phyloP scores from a whole-genome alignment of 495 filamentous ascomycete genomes.

The Annulohypoxylon stygium region DNA sequence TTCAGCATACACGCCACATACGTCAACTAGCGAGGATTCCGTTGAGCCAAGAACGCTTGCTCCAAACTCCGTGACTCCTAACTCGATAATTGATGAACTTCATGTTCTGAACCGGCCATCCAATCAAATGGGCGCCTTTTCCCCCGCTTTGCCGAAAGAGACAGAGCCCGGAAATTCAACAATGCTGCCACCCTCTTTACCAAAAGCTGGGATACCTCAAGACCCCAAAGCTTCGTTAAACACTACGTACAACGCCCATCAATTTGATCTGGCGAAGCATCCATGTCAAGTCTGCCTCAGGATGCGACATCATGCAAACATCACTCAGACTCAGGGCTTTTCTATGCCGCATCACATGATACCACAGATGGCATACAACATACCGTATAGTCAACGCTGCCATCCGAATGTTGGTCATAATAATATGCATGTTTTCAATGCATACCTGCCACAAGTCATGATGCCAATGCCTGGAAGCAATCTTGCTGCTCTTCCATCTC shows the following conservation, averaged over 20 bases:
- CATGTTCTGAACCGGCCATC: conserved; percentile 20
- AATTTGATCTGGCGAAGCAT: conserved; percentile 32
- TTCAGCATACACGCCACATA: conserved; percentile 24
- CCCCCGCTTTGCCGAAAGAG: conserved; percentile 11
- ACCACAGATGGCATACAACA: conserved; percentile 40
- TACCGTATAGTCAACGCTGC: conserved; percentile 37
- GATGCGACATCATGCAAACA: conserved; percentile 44
- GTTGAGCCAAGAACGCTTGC: neutral
- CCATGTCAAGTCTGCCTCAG: conserved; percentile 47
- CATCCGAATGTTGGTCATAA: conserved; percentile 42
- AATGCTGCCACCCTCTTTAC: conserved; percentile 43
- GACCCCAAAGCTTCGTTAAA: conserved; percentile 2
- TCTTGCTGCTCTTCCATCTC: conserved; percentile 33
- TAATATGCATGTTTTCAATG: conserved; percentile 38
- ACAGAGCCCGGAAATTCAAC: conserved; percentile 11
- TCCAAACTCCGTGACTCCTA: conserved; percentile 1
- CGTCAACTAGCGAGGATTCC: conserved; percentile 4
- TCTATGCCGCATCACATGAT: conserved; percentile 43
- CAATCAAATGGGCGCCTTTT: neutral
- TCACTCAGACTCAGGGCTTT: conserved; percentile 43
- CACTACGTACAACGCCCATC: neutral
- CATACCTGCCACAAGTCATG: conserved; percentile 40
- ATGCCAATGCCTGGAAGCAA: conserved; percentile 38
- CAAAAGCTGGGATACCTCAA: conserved; percentile 1
- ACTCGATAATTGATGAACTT: neutral